Conservation (phyloP, 306 rosid species). For the Vicia villosa region DNA sequence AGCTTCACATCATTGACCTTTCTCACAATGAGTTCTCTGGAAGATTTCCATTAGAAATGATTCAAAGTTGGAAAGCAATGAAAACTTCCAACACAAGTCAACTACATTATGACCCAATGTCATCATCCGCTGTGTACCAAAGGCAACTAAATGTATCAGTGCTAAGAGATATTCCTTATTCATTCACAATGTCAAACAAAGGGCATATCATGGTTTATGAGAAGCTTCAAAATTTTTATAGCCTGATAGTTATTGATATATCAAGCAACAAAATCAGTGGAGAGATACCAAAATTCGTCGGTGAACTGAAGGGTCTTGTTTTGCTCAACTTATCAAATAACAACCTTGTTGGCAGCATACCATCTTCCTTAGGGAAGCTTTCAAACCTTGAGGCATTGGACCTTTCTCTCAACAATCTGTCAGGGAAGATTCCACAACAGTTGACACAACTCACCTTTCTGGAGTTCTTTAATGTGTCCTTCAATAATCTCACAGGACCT, state of each 20-base stretch:
- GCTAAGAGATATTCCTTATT: too few species aligned
- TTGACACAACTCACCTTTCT: conserved; percentile 30
- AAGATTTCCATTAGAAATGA: conserved; percentile 20
- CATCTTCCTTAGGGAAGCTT: conserved; percentile 35
- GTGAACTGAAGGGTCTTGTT: conserved; percentile 18
- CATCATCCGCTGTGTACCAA: too few species aligned
- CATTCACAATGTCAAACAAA: conserved; percentile 27
- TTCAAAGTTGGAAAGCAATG: conserved; percentile 29
- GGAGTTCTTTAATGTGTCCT: conserved; percentile 31
- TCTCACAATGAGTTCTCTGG: too few species aligned
- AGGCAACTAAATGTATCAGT: too few species aligned
- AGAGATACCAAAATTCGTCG: conserved; percentile 23
- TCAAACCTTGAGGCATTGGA: conserved; percentile 35
- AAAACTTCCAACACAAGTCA: background rate
- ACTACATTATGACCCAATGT: too few species aligned
- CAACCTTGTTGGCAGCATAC: conserved; percentile 35
- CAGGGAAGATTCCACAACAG: conserved; percentile 36
- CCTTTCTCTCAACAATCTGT: conserved; percentile 32
- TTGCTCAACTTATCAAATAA: conserved; percentile 20
- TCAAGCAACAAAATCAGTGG: conserved; percentile 41
- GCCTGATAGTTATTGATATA: conserved; percentile 29
- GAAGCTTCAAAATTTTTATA: background rate
- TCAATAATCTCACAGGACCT: conserved; percentile 31
- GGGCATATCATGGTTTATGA: conserved; percentile 3
- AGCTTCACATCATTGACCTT: conserved; percentile 40